Evolutionary conservation across 2,329 filamentous ascomycete genomes (phyloP).

Genomic region (Fusarium brachygibbosum): DNA sequence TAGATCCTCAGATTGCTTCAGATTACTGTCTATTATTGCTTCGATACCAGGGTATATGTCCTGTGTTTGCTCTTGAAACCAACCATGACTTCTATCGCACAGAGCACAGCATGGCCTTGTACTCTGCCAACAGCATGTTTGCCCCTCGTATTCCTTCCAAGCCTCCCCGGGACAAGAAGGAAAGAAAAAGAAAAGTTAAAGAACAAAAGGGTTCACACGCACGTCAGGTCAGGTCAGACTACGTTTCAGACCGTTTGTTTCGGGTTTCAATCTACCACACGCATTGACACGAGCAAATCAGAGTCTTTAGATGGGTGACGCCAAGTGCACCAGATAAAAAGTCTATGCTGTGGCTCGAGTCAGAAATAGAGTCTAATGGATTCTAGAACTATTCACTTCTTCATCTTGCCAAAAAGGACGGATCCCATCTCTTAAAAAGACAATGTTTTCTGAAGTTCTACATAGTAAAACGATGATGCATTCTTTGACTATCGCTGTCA

Average conservation of each 20-base stretch:
- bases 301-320: constrained; percentile 19
- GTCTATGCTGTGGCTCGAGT: constrained; percentile 3
- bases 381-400: background rate
- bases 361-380: constrained; percentile 4
- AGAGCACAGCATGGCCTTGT: constrained; percentile 19
- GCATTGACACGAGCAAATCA: constrained; percentile 22
- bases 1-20: constrained; percentile 8
- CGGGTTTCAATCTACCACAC: constrained; percentile 33
- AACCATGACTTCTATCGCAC: background rate
- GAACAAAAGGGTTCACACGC: background rate
- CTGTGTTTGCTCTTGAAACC: constrained; percentile 42
- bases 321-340: constrained; percentile 4
- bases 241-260: constrained; percentile 44
- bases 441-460: background rate
- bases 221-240: constrained; percentile 15
- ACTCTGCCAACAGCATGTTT: constrained; percentile 24
- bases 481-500: constrained; percentile 3
- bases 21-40: constrained; percentile 5
- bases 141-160: constrained; percentile 11
- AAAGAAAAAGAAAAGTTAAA: background rate
- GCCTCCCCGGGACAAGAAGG: background rate
- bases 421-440: background rate
- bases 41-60: background rate
- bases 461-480: background rate
- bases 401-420: background rate